Base-by-base conservation (phyloP, 345 rosid genomes). In the Triadica sebifera region DNA sequence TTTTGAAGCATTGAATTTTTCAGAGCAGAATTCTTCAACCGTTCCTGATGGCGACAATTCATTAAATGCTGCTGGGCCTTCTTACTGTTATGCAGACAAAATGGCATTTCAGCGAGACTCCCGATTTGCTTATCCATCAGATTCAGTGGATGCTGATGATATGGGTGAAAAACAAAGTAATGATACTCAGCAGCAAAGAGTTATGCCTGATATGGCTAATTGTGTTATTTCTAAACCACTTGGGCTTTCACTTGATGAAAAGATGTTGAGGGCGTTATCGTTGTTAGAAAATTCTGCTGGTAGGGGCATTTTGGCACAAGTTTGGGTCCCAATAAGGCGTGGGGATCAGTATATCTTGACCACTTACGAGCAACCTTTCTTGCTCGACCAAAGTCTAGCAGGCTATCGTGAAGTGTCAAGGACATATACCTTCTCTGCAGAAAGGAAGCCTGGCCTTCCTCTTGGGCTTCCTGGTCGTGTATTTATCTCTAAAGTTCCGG, bases 391-490 rank as follows among this genome's bases (percentile, higher is more conserved):
- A 75, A 83, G 82, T 87, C 86, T 94, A 15, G 88, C 91, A 72
- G 95, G 95, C 69, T 94, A 87, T 78, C 97, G 98, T 63, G 98
- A 94, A 84, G 88, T 83, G 60, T 94, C 98, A 0, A 86, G 93
- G 84, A 75, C 79, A 8, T 94, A 67, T 79, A 86, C 88, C 29
- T 94, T 94, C 86, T 82, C 98, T 46, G 86, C 93, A 20, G 97
- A 89, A 66, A 66, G 43, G 58, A 88, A 87, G 73, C 84, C 88
- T 4, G 86, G 87, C 50, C 80, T 84, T 45, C 81, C 81, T 25
- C 90, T 79, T 0, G 98, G 98, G 71, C 93, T 94, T 67, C 97
- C 98, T 59, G 98, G 98, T 13, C 91, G 98, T 69, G 98, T 94
- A 4, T 94, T 89, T 72, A 79, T 72, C 59, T 92, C 98, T 38